Percentiles rank a stretch among this genome's conserved stretches.
Evolutionary conservation across 441 rosid species (phyloP).

Genomic region (Adansonia grandidieri): DNA sequence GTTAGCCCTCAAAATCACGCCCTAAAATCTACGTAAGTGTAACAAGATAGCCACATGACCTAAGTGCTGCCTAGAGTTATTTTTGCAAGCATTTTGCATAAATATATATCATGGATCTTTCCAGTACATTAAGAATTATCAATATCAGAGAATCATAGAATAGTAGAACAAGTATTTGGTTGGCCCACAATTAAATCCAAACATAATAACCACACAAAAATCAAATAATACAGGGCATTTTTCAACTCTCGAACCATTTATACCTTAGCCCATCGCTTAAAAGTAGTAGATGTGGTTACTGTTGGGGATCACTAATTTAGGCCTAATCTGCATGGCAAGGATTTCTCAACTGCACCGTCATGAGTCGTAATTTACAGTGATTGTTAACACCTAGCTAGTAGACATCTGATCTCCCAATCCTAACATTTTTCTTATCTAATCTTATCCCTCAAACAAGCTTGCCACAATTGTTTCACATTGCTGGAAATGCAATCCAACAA

Average conservation of each 20-base stretch:
- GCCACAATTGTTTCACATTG: too few relatives aligned
- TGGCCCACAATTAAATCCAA: slow-evolving; percentile 1
- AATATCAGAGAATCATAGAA: neutral
- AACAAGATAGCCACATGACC: neutral
- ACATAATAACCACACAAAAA: neutral
- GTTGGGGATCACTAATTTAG: neutral
- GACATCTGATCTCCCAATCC: neutral
- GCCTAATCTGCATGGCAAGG: neutral
- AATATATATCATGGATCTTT: neutral
- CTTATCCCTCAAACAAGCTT: neutral
- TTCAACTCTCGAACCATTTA: neutral
- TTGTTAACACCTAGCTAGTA: neutral
- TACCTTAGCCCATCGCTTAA: too few relatives aligned
- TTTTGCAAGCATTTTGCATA: neutral
- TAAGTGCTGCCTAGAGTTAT: neutral
- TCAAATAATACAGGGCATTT: neutral
- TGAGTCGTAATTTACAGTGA: neutral
- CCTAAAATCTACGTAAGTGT: neutral
- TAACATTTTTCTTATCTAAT: neutral
- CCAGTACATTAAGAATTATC: neutral
- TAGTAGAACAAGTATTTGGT: slow-evolving; percentile 8
- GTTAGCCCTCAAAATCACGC: neutral
- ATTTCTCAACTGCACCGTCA: neutral
- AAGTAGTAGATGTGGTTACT: too few relatives aligned
- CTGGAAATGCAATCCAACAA: neutral